Conservation (phyloP, 208 protist species). For the Blastocrithidia nonstop region DNA sequence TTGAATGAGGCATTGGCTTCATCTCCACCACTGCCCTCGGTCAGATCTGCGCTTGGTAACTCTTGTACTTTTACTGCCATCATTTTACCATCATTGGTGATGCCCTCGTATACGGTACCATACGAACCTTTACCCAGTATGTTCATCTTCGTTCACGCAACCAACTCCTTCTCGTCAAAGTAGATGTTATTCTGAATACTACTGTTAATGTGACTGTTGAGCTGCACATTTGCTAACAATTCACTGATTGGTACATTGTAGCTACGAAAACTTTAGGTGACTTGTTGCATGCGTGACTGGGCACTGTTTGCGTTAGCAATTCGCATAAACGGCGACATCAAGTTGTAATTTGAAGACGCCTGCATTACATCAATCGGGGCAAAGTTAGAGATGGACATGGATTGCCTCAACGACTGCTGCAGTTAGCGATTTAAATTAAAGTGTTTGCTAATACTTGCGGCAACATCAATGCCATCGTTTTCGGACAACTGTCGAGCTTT, state of each 20-base stretch:
- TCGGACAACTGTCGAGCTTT: too few species aligned
- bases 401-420: too few species aligned
- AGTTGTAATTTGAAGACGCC: constrained; percentile 9
- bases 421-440: too few species aligned
- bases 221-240: constrained; percentile 14
- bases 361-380: too few species aligned
- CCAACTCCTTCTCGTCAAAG: constrained; percentile 23
- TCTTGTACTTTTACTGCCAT: constrained; percentile 84
- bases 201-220: constrained; percentile 10
- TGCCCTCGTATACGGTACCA: constrained; percentile 80
- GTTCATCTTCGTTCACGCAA: constrained; percentile 63
- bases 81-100: constrained; percentile 67
- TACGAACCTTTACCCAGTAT: constrained; percentile 76
- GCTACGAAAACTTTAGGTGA: too few species aligned
- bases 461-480: too few species aligned
- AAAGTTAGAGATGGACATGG: too few species aligned
- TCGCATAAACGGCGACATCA: constrained; percentile 5
- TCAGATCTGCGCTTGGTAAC: constrained; percentile 37
- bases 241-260: too few species aligned
- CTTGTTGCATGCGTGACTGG: too few species aligned
- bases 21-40: constrained; percentile 20
- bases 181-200: too few species aligned
- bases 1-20: constrained; percentile 41
- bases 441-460: too few species aligned
- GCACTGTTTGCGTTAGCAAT: background rate